Evolutionary conservation across 345 rosid genomes (phyloP), one percentile per base, ranked within the genome.

Genomic region (Aethionema arabicum): DNA sequence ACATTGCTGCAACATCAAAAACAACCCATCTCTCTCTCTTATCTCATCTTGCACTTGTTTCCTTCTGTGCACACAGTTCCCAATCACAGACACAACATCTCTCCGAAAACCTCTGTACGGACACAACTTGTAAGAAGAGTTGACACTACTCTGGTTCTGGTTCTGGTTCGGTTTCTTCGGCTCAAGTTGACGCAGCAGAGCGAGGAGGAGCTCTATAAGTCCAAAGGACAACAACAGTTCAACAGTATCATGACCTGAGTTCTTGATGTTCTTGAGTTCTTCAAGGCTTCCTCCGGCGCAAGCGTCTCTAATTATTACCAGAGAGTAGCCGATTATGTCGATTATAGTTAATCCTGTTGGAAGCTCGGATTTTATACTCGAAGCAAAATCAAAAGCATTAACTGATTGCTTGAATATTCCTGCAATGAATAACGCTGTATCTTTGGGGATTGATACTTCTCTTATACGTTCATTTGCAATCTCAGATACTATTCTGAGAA

Each of bases 291-390:
- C 75, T 51, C 37, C 74, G 2, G 84, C 81, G 29, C 87, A 80
- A 15, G 78, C 40, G 39, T 81, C 82, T 63, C 82, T 72, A 67
- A 81, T 54, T 69, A 85, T 72, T 16, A 70, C 50, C 29, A 85
- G 76, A 0, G 88, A 76, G 58, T 78, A 85, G 4, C 87, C 87
- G 56, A 79, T 78, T 52, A 77, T 77, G 72, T 81, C 80, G 40
- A 59, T 35, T 0, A 42, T 42, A 45, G 65, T 27, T 46, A 61
- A 68, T 14, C 79, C 81, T 5, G 85, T 78, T 12, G 89, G 87
- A 43, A 85, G 84, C 65, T 78, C 57, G 21, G 77, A 77, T 36
- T 70, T 72, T 43, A 52, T 71, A 60, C 79, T 59, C 3, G 70
- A 41, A 37, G 6, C 46, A 62, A 41, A 76, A 37, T 77, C 78